A percentile compares a stretch with the other conserved stretches of the same genome.
These are phyloP conservation scores for Mortierella sp. DNA, from an alignment of 371 early-diverging fungal genomes.

Conservation along the genomic window DNA sequence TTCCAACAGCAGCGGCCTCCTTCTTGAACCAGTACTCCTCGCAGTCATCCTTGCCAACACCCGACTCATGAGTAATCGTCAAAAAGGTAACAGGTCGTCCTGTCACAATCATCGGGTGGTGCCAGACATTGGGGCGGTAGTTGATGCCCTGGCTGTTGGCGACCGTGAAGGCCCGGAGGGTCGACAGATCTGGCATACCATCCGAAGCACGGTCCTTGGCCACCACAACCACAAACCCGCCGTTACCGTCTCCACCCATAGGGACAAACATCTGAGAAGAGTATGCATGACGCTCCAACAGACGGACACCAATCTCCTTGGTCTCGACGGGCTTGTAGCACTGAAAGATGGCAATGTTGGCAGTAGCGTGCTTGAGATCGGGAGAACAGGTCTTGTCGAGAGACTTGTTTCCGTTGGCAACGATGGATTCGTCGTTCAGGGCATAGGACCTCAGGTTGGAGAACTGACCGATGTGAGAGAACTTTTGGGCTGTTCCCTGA, in stretches of 20 bases:
- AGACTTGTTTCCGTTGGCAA: conserved; percentile 31
- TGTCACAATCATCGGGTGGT: conserved; percentile 87
- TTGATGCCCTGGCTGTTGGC: conserved; percentile 83
- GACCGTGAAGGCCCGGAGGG: conserved; percentile 84
- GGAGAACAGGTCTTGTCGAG: conserved; percentile 25
- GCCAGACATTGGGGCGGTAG: conserved; percentile 88
- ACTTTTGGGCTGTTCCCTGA: conserved; percentile 83
- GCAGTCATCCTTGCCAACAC: conserved; percentile 77
- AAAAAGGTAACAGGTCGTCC: conserved; percentile 69
- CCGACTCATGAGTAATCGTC: conserved; percentile 80
- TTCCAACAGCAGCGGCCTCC: conserved; percentile 36
- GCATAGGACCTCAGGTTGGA: conserved; percentile 64
- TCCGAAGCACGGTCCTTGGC: conserved; percentile 75
- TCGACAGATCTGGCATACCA: conserved; percentile 78
- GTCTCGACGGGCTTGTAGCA: conserved; percentile 67
- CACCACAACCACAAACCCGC: conserved; percentile 85
- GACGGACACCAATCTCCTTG: conserved; percentile 68
- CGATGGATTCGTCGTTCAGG: conserved; percentile 27
- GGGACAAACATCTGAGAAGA: conserved; percentile 92
- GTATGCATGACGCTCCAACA: conserved; percentile 89
- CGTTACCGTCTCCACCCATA: conserved; percentile 69
- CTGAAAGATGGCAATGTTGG: conserved; percentile 83
- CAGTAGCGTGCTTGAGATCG: conserved; percentile 32
- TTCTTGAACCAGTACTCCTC: conserved; percentile 62
- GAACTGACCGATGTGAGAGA: conserved; percentile 72